Evolutionary conservation across 768 basidiomycete species (phyloP).

Genomic region (Trametes meyenii): DNA sequence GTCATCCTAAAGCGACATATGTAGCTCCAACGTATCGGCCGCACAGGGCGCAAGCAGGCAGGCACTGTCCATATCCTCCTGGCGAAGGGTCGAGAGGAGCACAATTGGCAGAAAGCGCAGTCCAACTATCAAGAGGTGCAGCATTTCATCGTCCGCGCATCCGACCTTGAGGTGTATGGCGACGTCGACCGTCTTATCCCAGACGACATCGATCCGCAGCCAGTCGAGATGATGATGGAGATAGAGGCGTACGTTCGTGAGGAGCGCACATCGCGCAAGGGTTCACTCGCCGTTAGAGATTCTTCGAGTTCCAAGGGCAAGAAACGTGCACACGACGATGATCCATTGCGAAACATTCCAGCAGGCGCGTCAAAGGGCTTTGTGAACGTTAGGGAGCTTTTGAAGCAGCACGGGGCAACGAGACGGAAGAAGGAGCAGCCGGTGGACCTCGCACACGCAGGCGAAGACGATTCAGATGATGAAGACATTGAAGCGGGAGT

Average conservation of each 20-base stretch:
- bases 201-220: conserved; percentile 71
- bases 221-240: conserved; percentile 81
- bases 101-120: conserved; percentile 87
- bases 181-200: conserved; percentile 90
- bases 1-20: neutral
- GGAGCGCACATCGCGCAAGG: conserved; percentile 40
- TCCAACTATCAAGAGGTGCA: conserved; percentile 88
- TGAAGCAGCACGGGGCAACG: conserved; percentile 50
- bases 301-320: conserved; percentile 38
- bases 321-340: conserved; percentile 75
- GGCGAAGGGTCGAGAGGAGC: conserved; percentile 87
- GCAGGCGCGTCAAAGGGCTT: conserved; percentile 72
- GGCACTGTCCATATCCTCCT: conserved; percentile 92
- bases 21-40: conserved; percentile 93
- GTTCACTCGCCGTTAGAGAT: conserved; percentile 32
- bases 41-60: conserved; percentile 90
- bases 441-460: conserved; percentile 47
- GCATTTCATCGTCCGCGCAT: conserved; percentile 80
- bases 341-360: conserved; percentile 72
- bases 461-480: conserved; percentile 70
- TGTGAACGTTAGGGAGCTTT: conserved; percentile 64
- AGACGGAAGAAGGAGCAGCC: conserved; percentile 48
- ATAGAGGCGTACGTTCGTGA: conserved; percentile 68
- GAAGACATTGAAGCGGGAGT: conserved; percentile 65
- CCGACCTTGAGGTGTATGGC: conserved; percentile 87